Evolutionary conservation across 305 asterid genomes (phyloP).

Genomic region (Solanum hybrid): DNA sequence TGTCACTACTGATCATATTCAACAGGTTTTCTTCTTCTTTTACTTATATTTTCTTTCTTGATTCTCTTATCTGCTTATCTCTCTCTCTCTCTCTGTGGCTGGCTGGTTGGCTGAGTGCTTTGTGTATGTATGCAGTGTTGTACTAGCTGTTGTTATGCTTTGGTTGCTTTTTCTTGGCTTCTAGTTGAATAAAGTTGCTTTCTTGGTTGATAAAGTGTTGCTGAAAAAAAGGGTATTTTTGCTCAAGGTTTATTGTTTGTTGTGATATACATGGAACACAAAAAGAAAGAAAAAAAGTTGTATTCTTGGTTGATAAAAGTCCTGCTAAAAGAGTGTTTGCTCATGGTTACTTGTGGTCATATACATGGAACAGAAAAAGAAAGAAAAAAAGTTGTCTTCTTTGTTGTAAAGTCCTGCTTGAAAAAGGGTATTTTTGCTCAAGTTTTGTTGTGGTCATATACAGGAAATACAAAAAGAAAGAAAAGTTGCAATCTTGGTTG

Average conservation of each 20-base stretch:
- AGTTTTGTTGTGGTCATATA: not conserved
- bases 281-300: not conserved
- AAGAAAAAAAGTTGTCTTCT: not conserved
- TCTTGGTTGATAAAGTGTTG: not conserved
- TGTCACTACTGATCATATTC: constrained; percentile 76
- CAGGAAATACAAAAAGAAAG: not conserved
- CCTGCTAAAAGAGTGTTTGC: not conserved
- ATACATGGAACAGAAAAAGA: not conserved
- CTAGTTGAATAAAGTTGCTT: not conserved
- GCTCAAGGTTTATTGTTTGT: not conserved
- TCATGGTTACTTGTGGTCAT: not conserved
- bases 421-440: not conserved
- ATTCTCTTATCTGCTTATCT: not conserved
- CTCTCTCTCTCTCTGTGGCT: not conserved
- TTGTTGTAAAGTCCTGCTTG: not conserved
- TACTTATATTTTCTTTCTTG: not conserved
- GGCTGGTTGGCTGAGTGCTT: not conserved
- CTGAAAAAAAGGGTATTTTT: not conserved
- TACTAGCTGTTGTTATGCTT: not conserved
- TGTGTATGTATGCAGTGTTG: not conserved
- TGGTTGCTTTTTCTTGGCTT: not conserved
- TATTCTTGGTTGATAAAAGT: not conserved
- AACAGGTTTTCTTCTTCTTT: constrained; percentile 32
- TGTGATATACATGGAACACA: not conserved
- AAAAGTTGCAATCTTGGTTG: not conserved